These are phyloP conservation scores for Annulohypoxylon stygium DNA, from an alignment of 495 filamentous ascomycete genomes.

Conservation along the genomic window DNA sequence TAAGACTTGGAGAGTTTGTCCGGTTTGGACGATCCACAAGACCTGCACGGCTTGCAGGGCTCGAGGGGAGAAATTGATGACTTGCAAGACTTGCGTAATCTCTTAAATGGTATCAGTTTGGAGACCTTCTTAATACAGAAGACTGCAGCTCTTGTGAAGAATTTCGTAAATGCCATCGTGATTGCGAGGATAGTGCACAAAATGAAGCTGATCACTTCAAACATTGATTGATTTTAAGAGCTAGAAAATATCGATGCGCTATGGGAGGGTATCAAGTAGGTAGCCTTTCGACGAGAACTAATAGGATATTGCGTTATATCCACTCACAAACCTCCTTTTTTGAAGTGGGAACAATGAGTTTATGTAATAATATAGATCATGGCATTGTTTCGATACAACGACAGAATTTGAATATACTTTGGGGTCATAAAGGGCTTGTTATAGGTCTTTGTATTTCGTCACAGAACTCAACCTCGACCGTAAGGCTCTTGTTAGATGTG, in stretches of 20 bases:
- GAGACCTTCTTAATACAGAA: not conserved
- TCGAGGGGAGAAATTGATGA: not conserved
- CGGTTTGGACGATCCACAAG: not conserved
- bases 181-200: not conserved
- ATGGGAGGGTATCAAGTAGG: not conserved
- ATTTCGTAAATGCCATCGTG: not conserved
- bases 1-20: not conserved
- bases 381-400: not conserved
- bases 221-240: not conserved
- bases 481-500: not conserved
- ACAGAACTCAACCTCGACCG: not conserved
- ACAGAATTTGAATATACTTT: not conserved
- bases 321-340: not conserved
- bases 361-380: not conserved
- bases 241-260: not conserved
- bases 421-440: not conserved
- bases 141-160: not conserved
- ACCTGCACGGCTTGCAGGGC: not conserved
- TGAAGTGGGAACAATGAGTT: not conserved
- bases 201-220: not conserved
- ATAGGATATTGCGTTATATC: not conserved
- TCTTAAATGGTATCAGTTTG: not conserved
- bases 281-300: not conserved
- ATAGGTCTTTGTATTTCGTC: not conserved
- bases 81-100: not conserved